Conservation (phyloP, 2,329 filamentous ascomycete genomes). For the Colletotrichum liaoningense region DNA sequence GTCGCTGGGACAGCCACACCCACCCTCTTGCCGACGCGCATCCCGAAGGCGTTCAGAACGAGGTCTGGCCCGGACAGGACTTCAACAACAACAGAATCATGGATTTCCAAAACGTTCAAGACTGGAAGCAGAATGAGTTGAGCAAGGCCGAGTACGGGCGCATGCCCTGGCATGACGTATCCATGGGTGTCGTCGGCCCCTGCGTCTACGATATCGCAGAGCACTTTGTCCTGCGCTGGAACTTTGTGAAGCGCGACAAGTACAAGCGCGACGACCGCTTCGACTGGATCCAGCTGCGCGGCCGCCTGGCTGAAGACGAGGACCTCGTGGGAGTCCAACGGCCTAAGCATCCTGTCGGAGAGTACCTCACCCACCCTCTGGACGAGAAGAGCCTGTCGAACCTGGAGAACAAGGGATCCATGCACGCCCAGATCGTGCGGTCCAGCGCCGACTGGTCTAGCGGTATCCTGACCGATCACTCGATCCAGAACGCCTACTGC, state of each 20-base stretch:
- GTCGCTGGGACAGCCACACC: conserved; percentile 89
- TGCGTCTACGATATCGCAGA: conserved; percentile 95
- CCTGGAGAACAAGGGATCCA: conserved; percentile 74
- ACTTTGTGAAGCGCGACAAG: conserved; percentile 96
- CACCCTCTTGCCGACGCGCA: conserved; percentile 90
- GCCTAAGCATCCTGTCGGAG: conserved; percentile 88
- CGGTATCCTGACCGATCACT: conserved; percentile 85
- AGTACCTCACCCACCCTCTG: conserved; percentile 85
- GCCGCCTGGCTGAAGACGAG: conserved; percentile 81
- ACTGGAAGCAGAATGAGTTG: conserved; percentile 94
- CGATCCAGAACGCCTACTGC: conserved; percentile 87
- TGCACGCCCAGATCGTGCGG: conserved; percentile 87
- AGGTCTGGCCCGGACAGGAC: conserved; percentile 95
- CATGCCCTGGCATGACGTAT: conserved; percentile 98
- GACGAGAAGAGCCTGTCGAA: conserved; percentile 75
- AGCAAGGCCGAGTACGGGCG: conserved; percentile 91
- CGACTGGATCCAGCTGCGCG: conserved; percentile 86
- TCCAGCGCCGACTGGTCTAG: conserved; percentile 95
- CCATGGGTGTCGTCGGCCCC: conserved; percentile 90
- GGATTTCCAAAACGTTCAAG: conserved; percentile 91
- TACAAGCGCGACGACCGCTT: conserved; percentile 90
- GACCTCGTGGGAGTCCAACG: conserved; percentile 89
- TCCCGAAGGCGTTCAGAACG: conserved; percentile 82
- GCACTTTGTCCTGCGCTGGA: conserved; percentile 95
- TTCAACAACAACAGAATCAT: conserved; percentile 98